Evolutionary conservation across 352 stramenopile species (phyloP).

Genomic region (Aphanomyces stellatus): DNA sequence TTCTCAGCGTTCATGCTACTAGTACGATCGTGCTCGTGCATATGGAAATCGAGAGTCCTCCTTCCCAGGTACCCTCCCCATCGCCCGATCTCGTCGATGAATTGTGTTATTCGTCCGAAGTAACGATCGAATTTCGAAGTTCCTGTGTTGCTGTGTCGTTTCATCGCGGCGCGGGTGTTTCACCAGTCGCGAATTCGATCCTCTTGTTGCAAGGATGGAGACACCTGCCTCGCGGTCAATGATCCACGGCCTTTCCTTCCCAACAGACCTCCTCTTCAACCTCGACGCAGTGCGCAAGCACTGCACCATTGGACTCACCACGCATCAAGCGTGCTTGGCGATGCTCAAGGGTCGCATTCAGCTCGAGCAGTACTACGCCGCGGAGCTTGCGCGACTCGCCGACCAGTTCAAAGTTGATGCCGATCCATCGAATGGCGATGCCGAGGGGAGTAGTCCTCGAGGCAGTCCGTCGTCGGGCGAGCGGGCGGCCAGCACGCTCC

Average conservation of each 20-base stretch:
- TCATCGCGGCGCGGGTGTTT: too few species aligned
- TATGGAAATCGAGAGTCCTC: too few species aligned
- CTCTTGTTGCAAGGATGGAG: too few species aligned
- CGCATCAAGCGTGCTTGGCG: constrained; percentile 45
- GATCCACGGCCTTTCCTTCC: constrained; percentile 43
- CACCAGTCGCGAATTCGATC: too few species aligned
- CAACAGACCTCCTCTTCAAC: constrained; percentile 72
- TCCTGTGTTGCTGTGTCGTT: too few species aligned
- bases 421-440: constrained; percentile 29
- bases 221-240: constrained; percentile 7
- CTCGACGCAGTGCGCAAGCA: constrained; percentile 49
- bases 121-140: too few species aligned
- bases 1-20: too few species aligned
- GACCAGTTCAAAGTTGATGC: constrained; percentile 50
- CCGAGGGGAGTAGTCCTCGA: too few species aligned
- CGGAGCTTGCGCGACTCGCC: constrained; percentile 54
- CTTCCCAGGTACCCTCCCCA: too few species aligned
- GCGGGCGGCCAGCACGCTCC: constrained; percentile 18
- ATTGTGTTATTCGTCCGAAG: too few species aligned
- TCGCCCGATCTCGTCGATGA: too few species aligned
- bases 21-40: too few species aligned
- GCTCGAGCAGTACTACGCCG: constrained; percentile 63
- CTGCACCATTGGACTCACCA: constrained; percentile 37
- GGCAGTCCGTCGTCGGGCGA: constrained; percentile 25
- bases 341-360: constrained; percentile 64